phyloP scores from a whole-genome alignment of 2,329 filamentous ascomycete species.

The Ceratocystis harringtonii region DNA sequence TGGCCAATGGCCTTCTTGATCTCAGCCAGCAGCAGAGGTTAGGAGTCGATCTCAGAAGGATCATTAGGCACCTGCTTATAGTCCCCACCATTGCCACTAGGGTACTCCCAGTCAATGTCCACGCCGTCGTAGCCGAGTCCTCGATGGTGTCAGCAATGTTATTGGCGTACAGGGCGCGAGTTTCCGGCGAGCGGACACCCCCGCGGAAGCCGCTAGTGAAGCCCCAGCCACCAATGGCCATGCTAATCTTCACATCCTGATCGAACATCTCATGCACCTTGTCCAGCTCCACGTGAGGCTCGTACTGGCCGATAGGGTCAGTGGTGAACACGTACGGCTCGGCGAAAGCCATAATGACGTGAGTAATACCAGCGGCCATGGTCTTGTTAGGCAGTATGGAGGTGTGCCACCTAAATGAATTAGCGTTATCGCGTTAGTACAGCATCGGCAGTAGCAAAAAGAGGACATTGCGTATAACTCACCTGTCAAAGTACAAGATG shows the following conservation, averaged over 20 bases:
- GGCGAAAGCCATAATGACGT: constrained; percentile 46
- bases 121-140: constrained; percentile 49
- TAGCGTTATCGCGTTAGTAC: neutral
- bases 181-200: constrained; percentile 36
- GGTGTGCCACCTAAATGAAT: neutral
- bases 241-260: constrained; percentile 43
- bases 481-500: neutral
- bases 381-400: neutral
- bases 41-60: constrained; percentile 46
- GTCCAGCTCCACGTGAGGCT: constrained; percentile 37
- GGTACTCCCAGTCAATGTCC: constrained; percentile 22
- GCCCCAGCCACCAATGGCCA: constrained; percentile 64
- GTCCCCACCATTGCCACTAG: constrained; percentile 51
- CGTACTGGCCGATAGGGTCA: constrained; percentile 27
- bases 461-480: neutral
- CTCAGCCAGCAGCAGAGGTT: constrained; percentile 43
- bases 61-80: constrained; percentile 54
- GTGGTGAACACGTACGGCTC: constrained; percentile 36
- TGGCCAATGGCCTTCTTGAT: constrained; percentile 42
- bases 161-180: constrained; percentile 43
- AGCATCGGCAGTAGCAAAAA: neutral
- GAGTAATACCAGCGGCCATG: constrained; percentile 28
- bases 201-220: constrained; percentile 47
- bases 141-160: constrained; percentile 50
- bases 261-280: constrained; percentile 28